Percentiles rank a stretch among this genome's conserved stretches.
Evolutionary conservation across 2,329 filamentous ascomycete genomes (phyloP).

Genomic region (Fusarium multiceps): DNA sequence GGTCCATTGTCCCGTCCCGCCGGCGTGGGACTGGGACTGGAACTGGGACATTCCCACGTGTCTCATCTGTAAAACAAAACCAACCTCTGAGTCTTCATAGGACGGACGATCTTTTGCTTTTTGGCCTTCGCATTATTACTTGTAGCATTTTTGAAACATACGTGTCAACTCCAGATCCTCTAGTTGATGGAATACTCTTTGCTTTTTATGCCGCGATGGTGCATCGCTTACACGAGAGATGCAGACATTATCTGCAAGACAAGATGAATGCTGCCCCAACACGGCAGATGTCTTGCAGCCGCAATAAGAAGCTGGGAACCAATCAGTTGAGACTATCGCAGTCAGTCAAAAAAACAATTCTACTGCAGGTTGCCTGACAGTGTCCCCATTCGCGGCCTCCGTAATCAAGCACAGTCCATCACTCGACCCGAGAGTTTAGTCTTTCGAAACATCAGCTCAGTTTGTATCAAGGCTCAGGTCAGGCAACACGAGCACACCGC

Average conservation of each 20-base stretch:
- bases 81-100: conserved; percentile 5
- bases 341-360: neutral
- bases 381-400: conserved; percentile 12
- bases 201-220: neutral
- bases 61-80: conserved; percentile 19
- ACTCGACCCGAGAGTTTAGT: conserved; percentile 26
- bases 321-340: conserved; percentile 4
- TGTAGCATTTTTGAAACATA: conserved; percentile 3
- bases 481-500: conserved; percentile 30
- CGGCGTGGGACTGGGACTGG: conserved; percentile 38
- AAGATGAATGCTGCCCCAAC: neutral
- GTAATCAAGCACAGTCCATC: conserved; percentile 38
- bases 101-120: conserved; percentile 9
- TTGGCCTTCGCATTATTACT: neutral
- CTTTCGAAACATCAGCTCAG: conserved; percentile 31
- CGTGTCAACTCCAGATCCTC: conserved; percentile 19
- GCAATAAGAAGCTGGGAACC: neutral
- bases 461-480: conserved; percentile 2
- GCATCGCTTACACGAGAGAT: conserved; percentile 4
- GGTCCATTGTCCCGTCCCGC: conserved; percentile 27
- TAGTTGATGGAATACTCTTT: conserved; percentile 5
- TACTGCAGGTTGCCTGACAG: conserved; percentile 8
- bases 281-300: neutral
- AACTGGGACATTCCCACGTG: conserved; percentile 37
- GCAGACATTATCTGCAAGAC: conserved; percentile 1